Percentiles rank a stretch among this genome's conserved stretches.
Evolutionary conservation across 1,139 yeast species (phyloP).

Genomic region (Saccharomyces hybrid): DNA sequence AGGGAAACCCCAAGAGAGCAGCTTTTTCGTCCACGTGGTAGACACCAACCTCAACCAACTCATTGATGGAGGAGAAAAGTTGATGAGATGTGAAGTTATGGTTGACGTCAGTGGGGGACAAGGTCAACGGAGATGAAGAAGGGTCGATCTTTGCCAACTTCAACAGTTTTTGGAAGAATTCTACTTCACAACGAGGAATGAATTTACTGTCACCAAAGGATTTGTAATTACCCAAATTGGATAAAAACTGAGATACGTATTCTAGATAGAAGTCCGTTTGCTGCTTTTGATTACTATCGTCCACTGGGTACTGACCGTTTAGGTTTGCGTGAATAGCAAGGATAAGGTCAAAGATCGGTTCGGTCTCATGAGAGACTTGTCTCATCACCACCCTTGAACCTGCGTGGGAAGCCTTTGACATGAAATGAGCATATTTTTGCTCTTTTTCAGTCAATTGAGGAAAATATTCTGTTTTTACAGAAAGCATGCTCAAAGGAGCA

Average conservation of each 20-base stretch:
- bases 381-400: constrained; percentile 74
- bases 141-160: constrained; percentile 30
- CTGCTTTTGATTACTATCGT: constrained; percentile 27
- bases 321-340: constrained; percentile 47
- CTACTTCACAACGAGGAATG: constrained; percentile 51
- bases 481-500: constrained; percentile 37
- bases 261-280: constrained; percentile 46
- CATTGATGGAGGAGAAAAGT: constrained; percentile 39
- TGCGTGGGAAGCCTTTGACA: constrained; percentile 73
- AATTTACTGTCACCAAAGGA: constrained; percentile 86
- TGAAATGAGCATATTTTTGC: constrained; percentile 68
- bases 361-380: constrained; percentile 78
- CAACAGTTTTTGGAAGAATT: constrained; percentile 43
- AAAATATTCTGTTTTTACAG: constrained; percentile 37
- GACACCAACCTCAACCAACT: constrained; percentile 33
- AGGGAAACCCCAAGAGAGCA: constrained; percentile 69
- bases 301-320: constrained; percentile 43
- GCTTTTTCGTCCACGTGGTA: constrained; percentile 42
- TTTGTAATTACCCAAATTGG: constrained; percentile 79
- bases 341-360: constrained; percentile 61
- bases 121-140: constrained; percentile 19
- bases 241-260: constrained; percentile 70
- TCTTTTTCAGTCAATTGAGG: constrained; percentile 45
- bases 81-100: constrained; percentile 3
- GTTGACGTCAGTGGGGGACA: constrained; percentile 9